Evolutionary conservation across 164 flowering plant species (phyloP).

Genomic region (Tetrastigma voinierianum): DNA sequence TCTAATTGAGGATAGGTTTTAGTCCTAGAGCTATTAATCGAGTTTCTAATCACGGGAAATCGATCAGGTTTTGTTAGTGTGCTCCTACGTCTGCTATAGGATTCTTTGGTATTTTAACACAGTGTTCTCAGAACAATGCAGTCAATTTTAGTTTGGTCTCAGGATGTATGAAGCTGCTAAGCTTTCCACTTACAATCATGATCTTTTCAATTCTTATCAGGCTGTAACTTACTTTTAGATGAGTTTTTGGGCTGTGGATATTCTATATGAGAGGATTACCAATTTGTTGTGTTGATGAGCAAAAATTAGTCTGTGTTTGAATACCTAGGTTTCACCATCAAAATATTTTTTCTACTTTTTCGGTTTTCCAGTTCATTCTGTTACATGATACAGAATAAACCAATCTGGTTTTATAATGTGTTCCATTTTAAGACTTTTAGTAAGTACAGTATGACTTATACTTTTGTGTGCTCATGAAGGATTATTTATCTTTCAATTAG

Average conservation of each 20-base stretch:
- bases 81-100: neutral
- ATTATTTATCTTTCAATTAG: no score
- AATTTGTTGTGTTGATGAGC: neutral
- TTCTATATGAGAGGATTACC: neutral
- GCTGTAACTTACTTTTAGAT: neutral
- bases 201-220: neutral
- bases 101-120: neutral
- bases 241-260: neutral
- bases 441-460: no score
- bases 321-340: neutral
- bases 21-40: neutral
- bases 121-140: neutral
- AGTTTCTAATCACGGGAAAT: neutral
- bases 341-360: neutral
- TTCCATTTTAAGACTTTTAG: no score
- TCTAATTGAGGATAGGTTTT: neutral
- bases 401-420: no score
- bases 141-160: neutral
- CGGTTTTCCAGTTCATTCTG: neutral
- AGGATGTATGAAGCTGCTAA: neutral
- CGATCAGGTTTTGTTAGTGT: neutral
- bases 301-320: neutral
- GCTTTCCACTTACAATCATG: neutral
- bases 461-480: no score
- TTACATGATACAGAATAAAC: no score